Percentiles rank a stretch among this genome's conserved stretches.
Evolutionary conservation across 176 grass and related monocot genomes (phyloP).

Genomic region (Typha latifolia): DNA sequence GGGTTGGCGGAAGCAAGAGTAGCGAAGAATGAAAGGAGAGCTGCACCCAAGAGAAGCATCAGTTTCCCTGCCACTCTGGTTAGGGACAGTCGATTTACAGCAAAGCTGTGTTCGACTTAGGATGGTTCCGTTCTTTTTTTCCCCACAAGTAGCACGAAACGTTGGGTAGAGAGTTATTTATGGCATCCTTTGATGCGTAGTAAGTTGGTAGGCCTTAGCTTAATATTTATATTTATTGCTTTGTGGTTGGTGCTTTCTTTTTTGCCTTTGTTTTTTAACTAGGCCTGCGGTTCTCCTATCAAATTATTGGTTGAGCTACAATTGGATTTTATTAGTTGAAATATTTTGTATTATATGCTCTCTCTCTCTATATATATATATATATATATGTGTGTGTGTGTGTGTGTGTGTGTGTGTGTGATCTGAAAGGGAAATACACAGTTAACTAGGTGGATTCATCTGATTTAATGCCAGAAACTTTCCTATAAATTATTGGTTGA

Average conservation of each 20-base stretch:
- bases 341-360: too few relatives aligned
- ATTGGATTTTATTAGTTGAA: too few relatives aligned
- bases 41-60: not conserved
- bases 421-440: not conserved
- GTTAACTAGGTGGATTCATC: too few relatives aligned
- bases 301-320: not conserved
- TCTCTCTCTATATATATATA: too few relatives aligned
- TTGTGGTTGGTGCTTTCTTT: not conserved
- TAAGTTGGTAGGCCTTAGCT: not conserved
- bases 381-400: too few relatives aligned
- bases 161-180: not conserved
- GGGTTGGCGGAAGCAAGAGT: slow-evolving; percentile 36
- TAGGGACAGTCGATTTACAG: not conserved
- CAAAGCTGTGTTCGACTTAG: not conserved
- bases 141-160: not conserved
- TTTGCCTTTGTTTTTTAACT: not conserved
- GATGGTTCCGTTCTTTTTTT: not conserved
- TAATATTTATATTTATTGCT: slow-evolving; percentile 2
- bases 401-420: too few relatives aligned
- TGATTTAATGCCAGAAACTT: too few relatives aligned
- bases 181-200: not conserved
- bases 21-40: not conserved
- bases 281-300: not conserved
- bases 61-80: not conserved
- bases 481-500: not conserved